Base-by-base conservation (phyloP, 345 rosid genomes). In the Linum usitatissimum region DNA sequence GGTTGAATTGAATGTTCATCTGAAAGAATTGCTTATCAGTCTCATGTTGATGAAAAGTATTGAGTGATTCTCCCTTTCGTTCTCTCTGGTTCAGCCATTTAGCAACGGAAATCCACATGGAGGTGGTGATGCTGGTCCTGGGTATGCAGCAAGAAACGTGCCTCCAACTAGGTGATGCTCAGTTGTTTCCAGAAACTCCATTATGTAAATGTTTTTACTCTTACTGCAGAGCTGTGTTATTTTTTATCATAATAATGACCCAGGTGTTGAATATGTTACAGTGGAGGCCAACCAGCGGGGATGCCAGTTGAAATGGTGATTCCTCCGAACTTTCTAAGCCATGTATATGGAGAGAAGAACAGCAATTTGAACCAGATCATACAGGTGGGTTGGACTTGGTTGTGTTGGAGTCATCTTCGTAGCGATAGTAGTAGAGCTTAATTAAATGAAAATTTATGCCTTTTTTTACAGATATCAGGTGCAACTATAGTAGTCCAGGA, bases 401-500 rank as follows among this genome's bases (percentile, higher is more conserved):
- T 20, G 19, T 28, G 4, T 20, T 51, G 17, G 40, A n/a, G 55
- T 40, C 60, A 23, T 23, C 28, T 23, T 23, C 1, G 28, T 34
- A 13, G 28, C 10, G 9, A 9, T 18, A 7, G 18, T 3, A 59
- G 5, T 18, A 57, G 19, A 18, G 8, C 49, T 20, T 55, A 6
- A 18, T 39, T 23, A 15, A n/a, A n/a, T n/a, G n/a, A 18, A 38
- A 6, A 19, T 34, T 18, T 28, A 49, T 62, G 34, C 36, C 59
- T 18, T 54, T 53, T 58, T 61, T 58, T 12, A 58, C 80, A 87
- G 91, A 75, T 87, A 42, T 81, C 91, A 36, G 89, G 86, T 62
- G 95, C 91, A 38, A 83, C 73, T 64, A 84, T 88, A 59, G 75
- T 75, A n/a, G 71, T 88, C 61, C 81, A 80, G 68, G 96, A 85